phyloP scores from a whole-genome alignment of 2,329 filamentous ascomycete species.

The Trichoderma breve region DNA sequence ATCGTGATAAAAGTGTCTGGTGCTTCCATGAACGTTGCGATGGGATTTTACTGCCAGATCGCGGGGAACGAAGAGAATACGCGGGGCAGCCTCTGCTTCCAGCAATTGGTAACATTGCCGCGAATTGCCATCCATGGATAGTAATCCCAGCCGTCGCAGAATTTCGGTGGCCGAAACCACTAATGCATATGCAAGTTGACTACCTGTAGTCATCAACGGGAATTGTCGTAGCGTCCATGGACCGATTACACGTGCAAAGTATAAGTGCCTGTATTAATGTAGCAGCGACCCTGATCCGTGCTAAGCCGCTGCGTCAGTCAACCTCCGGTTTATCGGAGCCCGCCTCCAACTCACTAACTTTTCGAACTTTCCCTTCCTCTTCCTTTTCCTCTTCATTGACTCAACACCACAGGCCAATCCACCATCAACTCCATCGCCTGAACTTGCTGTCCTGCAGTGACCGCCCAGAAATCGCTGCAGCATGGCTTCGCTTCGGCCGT shows the following conservation, averaged over 20 bases:
- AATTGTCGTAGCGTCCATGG: not conserved
- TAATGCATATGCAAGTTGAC: not conserved
- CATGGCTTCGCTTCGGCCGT: constrained; percentile 48
- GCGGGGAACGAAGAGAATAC: not conserved
- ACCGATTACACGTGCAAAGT: not conserved
- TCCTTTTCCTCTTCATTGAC: not conserved
- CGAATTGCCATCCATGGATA: not conserved
- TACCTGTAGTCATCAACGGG: not conserved
- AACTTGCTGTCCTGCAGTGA: not conserved
- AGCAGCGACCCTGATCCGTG: not conserved
- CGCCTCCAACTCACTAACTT: constrained; percentile 17
- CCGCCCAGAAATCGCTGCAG: constrained; percentile 22
- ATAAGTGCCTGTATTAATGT: not conserved
- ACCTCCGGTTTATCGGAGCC: constrained; percentile 25
- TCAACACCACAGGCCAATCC: not conserved
- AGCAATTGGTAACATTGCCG: not conserved
- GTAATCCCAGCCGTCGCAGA: not conserved
- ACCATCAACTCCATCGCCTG: not conserved
- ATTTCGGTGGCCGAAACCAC: not conserved
- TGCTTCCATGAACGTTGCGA: not conserved
- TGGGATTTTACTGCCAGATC: not conserved
- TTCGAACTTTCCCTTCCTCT: not conserved
- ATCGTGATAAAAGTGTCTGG: not conserved
- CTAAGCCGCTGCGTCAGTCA: constrained; percentile 12
- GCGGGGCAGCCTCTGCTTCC: not conserved